Evolutionary conservation across 176 grass and related monocot genomes (phyloP), one percentile per base, ranked within the genome.

Genomic region (Poa annua): DNA sequence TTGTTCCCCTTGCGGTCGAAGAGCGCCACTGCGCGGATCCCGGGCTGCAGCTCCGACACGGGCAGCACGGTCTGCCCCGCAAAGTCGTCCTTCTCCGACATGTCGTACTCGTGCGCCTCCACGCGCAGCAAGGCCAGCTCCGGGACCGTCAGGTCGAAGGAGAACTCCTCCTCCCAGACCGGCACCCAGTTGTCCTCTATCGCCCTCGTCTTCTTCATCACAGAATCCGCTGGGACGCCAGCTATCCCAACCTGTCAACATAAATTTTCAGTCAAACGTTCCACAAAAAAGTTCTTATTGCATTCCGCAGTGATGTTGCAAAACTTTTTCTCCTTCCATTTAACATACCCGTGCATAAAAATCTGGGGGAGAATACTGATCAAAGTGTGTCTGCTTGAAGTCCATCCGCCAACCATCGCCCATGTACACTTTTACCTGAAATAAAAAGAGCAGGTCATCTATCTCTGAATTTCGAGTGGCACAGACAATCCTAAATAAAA

Each of bases 31-130:
- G 95, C 80, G n/a, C 92, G 81, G 71, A 98, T 90, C 25, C 95
- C 95, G 0, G 95, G 86, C 74, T 69, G 86, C 45, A 98, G 86
- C 70, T 95, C 96, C 36, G 92, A 86, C 22, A 98, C 72, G 3
- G 96, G 96, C 53, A 98, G 61, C 38, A 94, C 90, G 4, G 84
- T 81, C 88, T 98, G 96, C 24, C 96, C 96, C 2, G 76, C 96
- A 45, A 98, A 98, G 71, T 98, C 96, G 48, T 98, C 96, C 90
- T 91, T 98, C 48, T 95, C 96, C 1, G 96, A 98, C 96, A 95
- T 95, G 86, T 98, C 96, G 39, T 98, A 95, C 68, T 98, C 92
- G 16, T 91, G 92, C 78, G 88, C 92, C 86, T 91, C 96, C 19
- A 98, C 82, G 36, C 90, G 92, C 59, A 98, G 96, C 86, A 98